phyloP scores from a whole-genome alignment of 2,329 filamentous ascomycete species.

The Sarocladium kiliense region DNA sequence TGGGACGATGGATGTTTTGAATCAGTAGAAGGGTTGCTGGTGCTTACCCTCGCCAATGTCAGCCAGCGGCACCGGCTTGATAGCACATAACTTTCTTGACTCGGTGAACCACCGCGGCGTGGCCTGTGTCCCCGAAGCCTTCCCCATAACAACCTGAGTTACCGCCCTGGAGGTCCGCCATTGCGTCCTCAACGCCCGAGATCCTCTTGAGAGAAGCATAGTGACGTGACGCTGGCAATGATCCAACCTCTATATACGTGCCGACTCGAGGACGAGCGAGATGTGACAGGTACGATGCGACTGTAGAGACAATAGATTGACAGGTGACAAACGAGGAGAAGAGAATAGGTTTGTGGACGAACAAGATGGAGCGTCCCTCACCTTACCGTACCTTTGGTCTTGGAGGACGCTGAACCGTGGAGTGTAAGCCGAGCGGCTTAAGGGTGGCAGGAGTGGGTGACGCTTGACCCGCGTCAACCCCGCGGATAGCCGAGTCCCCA shows the following conservation, averaged over 20 bases:
- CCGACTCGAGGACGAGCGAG: not conserved
- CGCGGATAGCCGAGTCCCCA: slow-evolving; percentile 32
- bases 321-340: not conserved
- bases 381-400: not conserved
- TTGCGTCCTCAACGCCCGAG: slow-evolving; percentile 45
- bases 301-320: not conserved
- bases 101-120: slow-evolving; percentile 45
- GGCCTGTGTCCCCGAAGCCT: slow-evolving; percentile 20
- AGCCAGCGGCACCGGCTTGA: slow-evolving; percentile 77
- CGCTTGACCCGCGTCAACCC: slow-evolving; percentile 13
- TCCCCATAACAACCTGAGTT: slow-evolving; percentile 24
- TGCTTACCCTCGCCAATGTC: slow-evolving; percentile 76
- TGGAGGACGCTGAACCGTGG: not conserved
- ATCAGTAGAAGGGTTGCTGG: not conserved
- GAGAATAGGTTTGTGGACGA: not conserved
- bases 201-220: slow-evolving; percentile 53
- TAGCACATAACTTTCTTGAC: slow-evolving; percentile 42
- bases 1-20: no score
- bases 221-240: slow-evolving; percentile 8
- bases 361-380: not conserved
- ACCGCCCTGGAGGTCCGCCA: slow-evolving; percentile 40
- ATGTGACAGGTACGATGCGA: slow-evolving; percentile 12
- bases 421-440: slow-evolving; percentile 12
- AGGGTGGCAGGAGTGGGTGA: not conserved
- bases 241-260: not conserved